A percentile compares a stretch with the other conserved stretches of the same genome.
These are phyloP conservation scores for Rhododendron ovatum DNA, from an alignment of 148 eudicot species.

Conservation along the genomic window DNA sequence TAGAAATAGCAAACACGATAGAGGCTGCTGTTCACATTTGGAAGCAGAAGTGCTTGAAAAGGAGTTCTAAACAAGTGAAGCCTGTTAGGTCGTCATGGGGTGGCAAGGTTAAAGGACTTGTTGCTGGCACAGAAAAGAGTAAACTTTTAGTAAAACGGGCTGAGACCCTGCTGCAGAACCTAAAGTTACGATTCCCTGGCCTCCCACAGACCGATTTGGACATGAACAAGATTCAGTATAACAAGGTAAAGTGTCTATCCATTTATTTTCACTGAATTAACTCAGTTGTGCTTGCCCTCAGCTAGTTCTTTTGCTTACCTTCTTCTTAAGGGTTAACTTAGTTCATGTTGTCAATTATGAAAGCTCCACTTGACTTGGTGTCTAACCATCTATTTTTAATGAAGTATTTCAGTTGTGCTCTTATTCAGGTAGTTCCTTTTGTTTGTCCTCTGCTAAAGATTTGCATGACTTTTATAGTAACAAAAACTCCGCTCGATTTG, in stretches of 20 bases:
- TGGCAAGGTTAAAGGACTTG: conserved; percentile 32
- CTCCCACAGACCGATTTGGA: conserved; percentile 44
- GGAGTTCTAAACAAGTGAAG: conserved; percentile 17
- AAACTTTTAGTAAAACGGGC: conserved; percentile 35
- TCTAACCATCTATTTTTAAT: background rate
- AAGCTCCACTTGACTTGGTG: background rate
- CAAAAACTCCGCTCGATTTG: background rate
- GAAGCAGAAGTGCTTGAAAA: conserved; percentile 31
- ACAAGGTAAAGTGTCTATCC: conserved; percentile 28
- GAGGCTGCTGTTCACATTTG: conserved; percentile 37
- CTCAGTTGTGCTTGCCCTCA: background rate
- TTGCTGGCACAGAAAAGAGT: conserved; percentile 23
- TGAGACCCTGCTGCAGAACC: conserved; percentile 35
- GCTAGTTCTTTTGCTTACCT: background rate
- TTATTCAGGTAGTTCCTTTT: background rate
- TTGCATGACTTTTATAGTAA: background rate
- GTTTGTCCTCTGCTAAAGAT: background rate
- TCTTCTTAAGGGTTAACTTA: background rate
- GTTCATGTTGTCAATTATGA: background rate
- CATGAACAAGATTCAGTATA: conserved; percentile 45
- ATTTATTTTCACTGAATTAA: background rate
- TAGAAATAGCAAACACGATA: conserved; percentile 45
- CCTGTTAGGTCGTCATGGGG: conserved; percentile 32
- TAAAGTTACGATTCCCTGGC: conserved; percentile 36
- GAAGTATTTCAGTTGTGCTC: background rate